phyloP scores from a whole-genome alignment of 2,329 filamentous ascomycete species.

The Chalara sp. region DNA sequence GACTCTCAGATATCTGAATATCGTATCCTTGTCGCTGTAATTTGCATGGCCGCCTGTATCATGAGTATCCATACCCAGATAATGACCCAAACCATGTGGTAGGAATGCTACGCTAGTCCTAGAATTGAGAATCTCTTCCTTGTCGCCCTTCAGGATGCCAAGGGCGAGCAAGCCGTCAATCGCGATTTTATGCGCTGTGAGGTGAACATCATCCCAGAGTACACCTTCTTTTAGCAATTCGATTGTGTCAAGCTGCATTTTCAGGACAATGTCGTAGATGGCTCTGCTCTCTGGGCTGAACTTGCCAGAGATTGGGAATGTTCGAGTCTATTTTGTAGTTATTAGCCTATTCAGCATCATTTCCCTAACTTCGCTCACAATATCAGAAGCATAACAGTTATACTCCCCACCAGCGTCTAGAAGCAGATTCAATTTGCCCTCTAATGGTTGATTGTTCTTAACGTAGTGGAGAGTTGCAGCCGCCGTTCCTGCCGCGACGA shows the following conservation, averaged over 20 bases:
- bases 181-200: constrained; percentile 72
- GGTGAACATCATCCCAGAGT: constrained; percentile 75
- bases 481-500: constrained; percentile 73
- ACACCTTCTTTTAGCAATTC: constrained; percentile 66
- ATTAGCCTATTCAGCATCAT: neutral
- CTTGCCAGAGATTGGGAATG: constrained; percentile 72
- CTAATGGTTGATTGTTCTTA: constrained; percentile 64
- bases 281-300: constrained; percentile 64
- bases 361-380: constrained; percentile 35
- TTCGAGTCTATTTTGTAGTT: constrained; percentile 62
- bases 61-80: constrained; percentile 88
- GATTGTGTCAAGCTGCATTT: constrained; percentile 80
- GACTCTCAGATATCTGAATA: constrained; percentile 84
- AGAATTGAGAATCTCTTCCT: constrained; percentile 67
- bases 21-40: constrained; percentile 69
- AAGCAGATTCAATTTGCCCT: constrained; percentile 70
- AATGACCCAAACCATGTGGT: constrained; percentile 85
- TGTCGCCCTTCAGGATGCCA: constrained; percentile 64
- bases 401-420: constrained; percentile 79
- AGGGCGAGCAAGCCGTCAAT: constrained; percentile 72
- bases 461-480: constrained; percentile 87
- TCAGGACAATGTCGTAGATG: constrained; percentile 77
- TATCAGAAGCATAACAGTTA: constrained; percentile 64
- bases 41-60: constrained; percentile 76
- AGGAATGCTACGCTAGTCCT: constrained; percentile 87